phyloP scores from a whole-genome alignment of 1,284 basidiomycete genomes.

The Termitomyces sp. region DNA sequence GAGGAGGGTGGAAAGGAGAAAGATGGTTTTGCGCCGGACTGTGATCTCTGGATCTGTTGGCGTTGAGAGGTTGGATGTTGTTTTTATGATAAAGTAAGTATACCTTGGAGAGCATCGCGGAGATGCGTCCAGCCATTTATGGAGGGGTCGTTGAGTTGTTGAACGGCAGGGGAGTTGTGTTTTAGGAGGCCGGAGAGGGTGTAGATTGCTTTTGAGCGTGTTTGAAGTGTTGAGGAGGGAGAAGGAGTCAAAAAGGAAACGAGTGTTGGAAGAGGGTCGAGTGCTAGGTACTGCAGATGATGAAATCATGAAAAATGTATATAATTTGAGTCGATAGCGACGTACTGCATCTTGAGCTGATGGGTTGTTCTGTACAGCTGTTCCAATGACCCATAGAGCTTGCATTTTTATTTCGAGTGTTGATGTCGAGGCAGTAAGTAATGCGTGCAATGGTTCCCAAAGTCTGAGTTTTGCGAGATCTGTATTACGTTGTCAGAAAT shows the following conservation, averaged over 20 bases:
- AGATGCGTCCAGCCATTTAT: constrained; percentile 68
- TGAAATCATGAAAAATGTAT: constrained; percentile 8
- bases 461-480: constrained; percentile 82
- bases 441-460: constrained; percentile 76
- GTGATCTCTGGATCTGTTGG: constrained; percentile 66
- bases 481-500: constrained; percentile 24
- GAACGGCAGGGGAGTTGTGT: constrained; percentile 72
- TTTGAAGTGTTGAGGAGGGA: constrained; percentile 39
- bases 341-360: constrained; percentile 82
- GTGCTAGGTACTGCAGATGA: constrained; percentile 59
- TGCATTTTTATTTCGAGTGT: constrained; percentile 66
- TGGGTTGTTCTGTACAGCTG: constrained; percentile 93
- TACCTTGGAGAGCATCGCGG: constrained; percentile 58
- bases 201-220: constrained; percentile 84
- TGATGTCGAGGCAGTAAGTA: constrained; percentile 54
- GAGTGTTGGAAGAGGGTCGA: constrained; percentile 66
- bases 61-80: constrained; percentile 4
- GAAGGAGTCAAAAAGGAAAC: constrained; percentile 60
- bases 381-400: constrained; percentile 89
- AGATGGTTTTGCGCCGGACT: constrained; percentile 81
- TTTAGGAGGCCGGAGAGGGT: constrained; percentile 82
- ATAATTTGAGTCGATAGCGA: constrained; percentile 17
- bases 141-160: constrained; percentile 47
- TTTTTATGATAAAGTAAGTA: constrained; percentile 9
- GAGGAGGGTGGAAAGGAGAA: constrained; percentile 79